A percentile compares a stretch with the other conserved stretches of the same genome.
Evolutionary conservation across 345 rosid genomes (phyloP).

Genomic region (Populus simonii): DNA sequence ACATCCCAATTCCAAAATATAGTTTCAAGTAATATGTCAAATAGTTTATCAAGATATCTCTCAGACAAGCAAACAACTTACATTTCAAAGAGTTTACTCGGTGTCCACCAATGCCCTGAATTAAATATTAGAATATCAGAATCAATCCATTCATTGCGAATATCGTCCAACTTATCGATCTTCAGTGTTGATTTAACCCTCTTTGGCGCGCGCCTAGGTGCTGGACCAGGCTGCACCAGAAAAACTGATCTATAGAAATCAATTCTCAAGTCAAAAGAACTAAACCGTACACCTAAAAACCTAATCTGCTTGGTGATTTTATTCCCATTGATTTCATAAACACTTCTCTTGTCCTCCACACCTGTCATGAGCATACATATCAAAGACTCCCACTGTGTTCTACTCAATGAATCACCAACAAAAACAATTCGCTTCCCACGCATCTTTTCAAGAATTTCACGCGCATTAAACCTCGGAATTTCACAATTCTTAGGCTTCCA

Average conservation of each 20-base stretch:
- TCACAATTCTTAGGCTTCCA: constrained; percentile 72
- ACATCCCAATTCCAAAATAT: neutral
- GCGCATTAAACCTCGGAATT: constrained; percentile 49
- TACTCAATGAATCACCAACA: constrained; percentile 66
- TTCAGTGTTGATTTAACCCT: constrained; percentile 55
- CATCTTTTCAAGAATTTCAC: constrained; percentile 40
- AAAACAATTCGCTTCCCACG: constrained; percentile 64
- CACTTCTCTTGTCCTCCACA: constrained; percentile 58
- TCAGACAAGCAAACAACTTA: constrained; percentile 30
- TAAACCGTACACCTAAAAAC: constrained; percentile 51
- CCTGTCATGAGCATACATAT: constrained; percentile 71
- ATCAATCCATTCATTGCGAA: constrained; percentile 69
- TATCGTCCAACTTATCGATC: constrained; percentile 56
- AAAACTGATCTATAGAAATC: constrained; percentile 73
- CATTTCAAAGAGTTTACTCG: constrained; percentile 66
- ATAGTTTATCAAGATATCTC: neutral
- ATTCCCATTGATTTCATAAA: constrained; percentile 58
- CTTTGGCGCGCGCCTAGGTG: constrained; percentile 54
- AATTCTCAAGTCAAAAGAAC: constrained; percentile 42
- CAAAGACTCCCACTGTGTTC: constrained; percentile 78
- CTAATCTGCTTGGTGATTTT: constrained; percentile 50
- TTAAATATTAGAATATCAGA: constrained; percentile 62
- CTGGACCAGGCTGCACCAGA: constrained; percentile 52
- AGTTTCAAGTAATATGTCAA: neutral
- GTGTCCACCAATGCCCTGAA: constrained; percentile 81